A percentile compares a stretch with the other conserved stretches of the same genome.
Conservation (phyloP, 441 rosid species). For the Syzygium malaccense region DNA sequence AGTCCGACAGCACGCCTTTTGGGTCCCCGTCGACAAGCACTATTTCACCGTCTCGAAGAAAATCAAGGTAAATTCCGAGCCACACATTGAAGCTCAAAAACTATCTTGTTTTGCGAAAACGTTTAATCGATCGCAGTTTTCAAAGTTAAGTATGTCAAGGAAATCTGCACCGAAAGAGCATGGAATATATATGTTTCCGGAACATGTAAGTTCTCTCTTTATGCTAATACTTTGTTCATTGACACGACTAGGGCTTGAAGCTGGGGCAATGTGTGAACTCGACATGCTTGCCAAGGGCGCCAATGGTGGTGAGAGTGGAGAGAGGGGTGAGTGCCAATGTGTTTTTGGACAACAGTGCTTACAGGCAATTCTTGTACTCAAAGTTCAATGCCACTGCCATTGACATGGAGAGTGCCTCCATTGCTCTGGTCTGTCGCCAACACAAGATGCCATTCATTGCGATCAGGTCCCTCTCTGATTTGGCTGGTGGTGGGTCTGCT, state of each 20-base stretch:
- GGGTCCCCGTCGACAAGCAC: conserved; percentile 55
- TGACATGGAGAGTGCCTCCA: conserved; percentile 73
- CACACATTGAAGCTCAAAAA: background rate
- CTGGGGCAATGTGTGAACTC: conserved; percentile 44
- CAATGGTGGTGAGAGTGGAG: conserved; percentile 35
- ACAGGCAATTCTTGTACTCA: conserved; percentile 37
- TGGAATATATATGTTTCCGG: background rate
- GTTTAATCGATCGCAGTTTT: too few species aligned
- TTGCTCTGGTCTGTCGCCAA: conserved; percentile 49
- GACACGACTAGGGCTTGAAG: conserved; percentile 23
- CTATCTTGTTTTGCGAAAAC: background rate
- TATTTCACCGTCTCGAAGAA: conserved; percentile 33
- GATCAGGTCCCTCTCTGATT: conserved; percentile 58
- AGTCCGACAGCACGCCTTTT: conserved; percentile 44
- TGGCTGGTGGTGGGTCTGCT: conserved; percentile 63
- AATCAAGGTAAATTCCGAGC: conserved; percentile 23
- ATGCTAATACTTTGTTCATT: background rate
- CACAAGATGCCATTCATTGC: conserved; percentile 46
- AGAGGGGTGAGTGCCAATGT: conserved; percentile 46
- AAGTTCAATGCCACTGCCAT: conserved; percentile 55
- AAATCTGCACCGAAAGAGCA: background rate
- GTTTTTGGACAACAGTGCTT: conserved; percentile 52
- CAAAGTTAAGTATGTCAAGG: background rate
- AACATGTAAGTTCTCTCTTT: background rate
- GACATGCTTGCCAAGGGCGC: conserved; percentile 55